Conservation (phyloP, 805 yeast species). For the Candida vartiovaarae region DNA sequence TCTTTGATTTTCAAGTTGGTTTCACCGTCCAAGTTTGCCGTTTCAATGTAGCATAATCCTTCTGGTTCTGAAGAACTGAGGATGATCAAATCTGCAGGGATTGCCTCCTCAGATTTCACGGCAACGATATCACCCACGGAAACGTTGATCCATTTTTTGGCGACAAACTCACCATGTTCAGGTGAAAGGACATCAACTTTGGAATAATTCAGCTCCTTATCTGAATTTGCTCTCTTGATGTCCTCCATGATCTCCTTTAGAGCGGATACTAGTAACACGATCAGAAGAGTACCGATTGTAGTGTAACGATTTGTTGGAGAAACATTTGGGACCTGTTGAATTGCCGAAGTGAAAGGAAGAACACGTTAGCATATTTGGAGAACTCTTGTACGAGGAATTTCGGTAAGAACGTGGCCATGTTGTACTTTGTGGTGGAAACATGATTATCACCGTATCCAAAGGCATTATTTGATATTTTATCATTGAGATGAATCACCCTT, state of each 20-base stretch:
- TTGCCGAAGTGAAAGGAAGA: conserved; percentile 84
- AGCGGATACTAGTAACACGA: conserved; percentile 87
- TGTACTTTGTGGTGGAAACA: conserved; percentile 92
- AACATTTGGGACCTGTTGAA: conserved; percentile 96
- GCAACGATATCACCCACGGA: conserved; percentile 87
- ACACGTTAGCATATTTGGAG: conserved; percentile 92
- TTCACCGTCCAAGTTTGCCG: conserved; percentile 97
- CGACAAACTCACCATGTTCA: conserved; percentile 51
- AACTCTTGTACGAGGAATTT: conserved; percentile 95
- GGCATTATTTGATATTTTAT: conserved; percentile 45
- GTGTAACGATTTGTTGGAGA: conserved; percentile 95
- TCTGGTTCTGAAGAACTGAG: conserved; percentile 95
- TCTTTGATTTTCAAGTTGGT: conserved; percentile 95
- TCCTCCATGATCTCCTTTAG: conserved; percentile 89
- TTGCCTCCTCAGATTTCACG: conserved; percentile 78
- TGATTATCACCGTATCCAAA: conserved; percentile 71
- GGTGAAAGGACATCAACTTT: conserved; percentile 55
- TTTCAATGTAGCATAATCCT: conserved; percentile 94
- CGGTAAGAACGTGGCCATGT: conserved; percentile 86
- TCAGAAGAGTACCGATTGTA: conserved; percentile 81
- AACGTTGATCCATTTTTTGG: conserved; percentile 78
- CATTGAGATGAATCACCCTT: conserved; percentile 62
- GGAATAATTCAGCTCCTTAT: conserved; percentile 81
- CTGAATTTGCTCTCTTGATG: conserved; percentile 79
- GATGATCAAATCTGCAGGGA: conserved; percentile 88